Evolutionary conservation across 768 basidiomycete genomes (phyloP).

Genomic region (Leccinum rimulosum): DNA sequence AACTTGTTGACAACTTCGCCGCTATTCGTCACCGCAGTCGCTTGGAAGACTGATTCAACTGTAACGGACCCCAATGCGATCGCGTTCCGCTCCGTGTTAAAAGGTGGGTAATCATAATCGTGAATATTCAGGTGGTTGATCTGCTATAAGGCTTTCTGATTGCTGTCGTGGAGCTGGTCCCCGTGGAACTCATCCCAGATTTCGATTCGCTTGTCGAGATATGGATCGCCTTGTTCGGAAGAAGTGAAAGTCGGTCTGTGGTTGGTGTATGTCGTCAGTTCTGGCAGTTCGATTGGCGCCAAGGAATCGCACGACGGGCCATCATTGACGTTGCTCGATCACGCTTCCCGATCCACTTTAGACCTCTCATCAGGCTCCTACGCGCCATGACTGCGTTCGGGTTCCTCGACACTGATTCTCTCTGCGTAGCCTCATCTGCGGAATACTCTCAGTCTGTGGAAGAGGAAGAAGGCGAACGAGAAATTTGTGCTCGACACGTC

Average conservation of each 20-base stretch:
- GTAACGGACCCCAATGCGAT: slow-evolving; percentile 76
- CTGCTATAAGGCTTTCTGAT: slow-evolving; percentile 64
- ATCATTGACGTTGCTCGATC: slow-evolving; percentile 80
- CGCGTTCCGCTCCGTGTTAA: slow-evolving; percentile 77
- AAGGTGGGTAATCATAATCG: slow-evolving; percentile 50
- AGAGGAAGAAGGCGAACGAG: slow-evolving; percentile 45
- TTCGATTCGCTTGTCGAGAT: slow-evolving; percentile 70
- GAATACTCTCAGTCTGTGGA: slow-evolving; percentile 43
- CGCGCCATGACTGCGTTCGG: slow-evolving; percentile 76
- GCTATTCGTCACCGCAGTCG: slow-evolving; percentile 69
- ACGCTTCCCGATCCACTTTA: slow-evolving; percentile 79
- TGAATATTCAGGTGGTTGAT: slow-evolving; percentile 1
- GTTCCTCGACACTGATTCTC: slow-evolving; percentile 70
- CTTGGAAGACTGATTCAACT: slow-evolving; percentile 66
- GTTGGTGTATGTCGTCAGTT: slow-evolving; percentile 74
- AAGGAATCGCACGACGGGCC: slow-evolving; percentile 65
- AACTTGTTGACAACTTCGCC: slow-evolving; percentile 67
- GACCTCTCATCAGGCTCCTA: slow-evolving; percentile 66
- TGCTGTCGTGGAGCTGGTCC: slow-evolving; percentile 68
- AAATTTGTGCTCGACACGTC: slow-evolving; percentile 64
- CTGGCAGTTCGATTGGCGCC: slow-evolving; percentile 77
- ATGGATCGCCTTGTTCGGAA: slow-evolving; percentile 78
- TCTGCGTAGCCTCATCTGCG: slow-evolving; percentile 45
- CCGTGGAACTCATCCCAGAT: slow-evolving; percentile 74
- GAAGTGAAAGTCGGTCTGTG: slow-evolving; percentile 60